Evolutionary conservation across 2,329 filamentous ascomycete species (phyloP), one percentile per base, ranked within the genome.

Genomic region (Fusarium sacchari): DNA sequence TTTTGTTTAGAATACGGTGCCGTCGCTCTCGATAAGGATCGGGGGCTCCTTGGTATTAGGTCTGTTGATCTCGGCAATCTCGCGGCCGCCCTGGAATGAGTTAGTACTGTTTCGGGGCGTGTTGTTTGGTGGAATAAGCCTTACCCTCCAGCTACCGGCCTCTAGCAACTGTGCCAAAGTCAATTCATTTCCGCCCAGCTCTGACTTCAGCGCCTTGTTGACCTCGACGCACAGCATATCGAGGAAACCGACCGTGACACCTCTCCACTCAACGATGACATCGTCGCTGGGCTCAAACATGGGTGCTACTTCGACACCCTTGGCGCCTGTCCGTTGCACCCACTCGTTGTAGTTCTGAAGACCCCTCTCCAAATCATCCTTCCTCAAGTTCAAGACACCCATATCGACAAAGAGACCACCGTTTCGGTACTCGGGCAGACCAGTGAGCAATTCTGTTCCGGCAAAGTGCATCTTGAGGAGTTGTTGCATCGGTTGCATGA

Each of bases 41-140:
- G 96, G 96, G 37, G 96, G 94, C 81, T 97, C 94, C 84, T 96
- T 97, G 59, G 96, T 98, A 79, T 98, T 98, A 28, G 96, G 96
- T 76, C 96, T 89, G 76, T 94, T 96, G 73, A 98, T 94, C 84
- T 98, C 96, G 72, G 96, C 96, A 81, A 98, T 93, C 84, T 98
- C 96, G 80, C 96, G 92, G 67, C 96, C 96, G 77, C 96, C 96
- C 95, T 89, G 66, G n/a, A 61, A 55, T 28, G 50, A 64, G 75
- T 76, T 73, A 78, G 75, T 36, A 12, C 15, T n/a, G 20, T 22
- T 52, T 37, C 28, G 2, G 44, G 44, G 43, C 1, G 36, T 32
- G 12, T 34, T 49, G 17, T 36, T 28, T 36, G 24, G 32, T 13
- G 32, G 26, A 14, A n/a, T 18, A 40, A 58, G 71, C 73, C 89